Percentiles rank a stretch among this genome's conserved stretches.
phyloP scores from a whole-genome alignment of 202 grass and related monocot species.

The Setaria viridis region DNA sequence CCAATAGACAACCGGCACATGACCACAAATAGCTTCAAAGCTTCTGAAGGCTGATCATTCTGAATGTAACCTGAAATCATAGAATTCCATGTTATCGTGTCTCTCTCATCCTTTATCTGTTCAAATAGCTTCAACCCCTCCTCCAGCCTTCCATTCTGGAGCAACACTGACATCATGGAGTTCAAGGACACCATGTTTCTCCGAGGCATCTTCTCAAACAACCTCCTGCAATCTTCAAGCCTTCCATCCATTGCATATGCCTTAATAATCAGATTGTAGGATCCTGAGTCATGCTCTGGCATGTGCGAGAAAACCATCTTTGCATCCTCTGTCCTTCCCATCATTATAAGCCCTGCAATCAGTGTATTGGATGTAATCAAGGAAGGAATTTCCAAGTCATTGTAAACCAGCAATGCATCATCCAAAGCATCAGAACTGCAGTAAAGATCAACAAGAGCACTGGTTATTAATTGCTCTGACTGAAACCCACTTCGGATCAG shows the following conservation, averaged over 20 bases:
- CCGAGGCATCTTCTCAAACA: conserved; percentile 67
- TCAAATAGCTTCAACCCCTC: conserved; percentile 63
- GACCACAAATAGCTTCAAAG: conserved; percentile 55
- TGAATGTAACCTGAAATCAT: conserved; percentile 77
- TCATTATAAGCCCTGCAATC: conserved; percentile 46
- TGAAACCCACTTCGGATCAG: conserved; percentile 47
- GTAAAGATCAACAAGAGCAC: conserved; percentile 65
- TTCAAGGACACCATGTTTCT: conserved; percentile 68
- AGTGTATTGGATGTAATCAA: conserved; percentile 58
- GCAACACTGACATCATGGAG: conserved; percentile 61
- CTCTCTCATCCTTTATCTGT: conserved; percentile 57
- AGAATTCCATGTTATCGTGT: conserved; percentile 71
- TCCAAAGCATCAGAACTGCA: conserved; percentile 51
- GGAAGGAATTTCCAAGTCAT: conserved; percentile 45
- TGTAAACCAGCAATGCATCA: conserved; percentile 51
- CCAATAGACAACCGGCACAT: conserved; percentile 51
- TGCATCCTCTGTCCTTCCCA: conserved; percentile 46
- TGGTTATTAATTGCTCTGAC: conserved; percentile 51
- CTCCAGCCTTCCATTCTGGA: conserved; percentile 56
- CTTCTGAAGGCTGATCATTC: conserved; percentile 53
- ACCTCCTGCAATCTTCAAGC: conserved; percentile 49
- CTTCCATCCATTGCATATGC: conserved; percentile 50
- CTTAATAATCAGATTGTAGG: conserved; percentile 69
- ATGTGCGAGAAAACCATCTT: conserved; percentile 53
- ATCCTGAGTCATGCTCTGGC: conserved; percentile 50